Conservation (phyloP, 805 yeast genomes). For the Brettanomyces custersianus region DNA sequence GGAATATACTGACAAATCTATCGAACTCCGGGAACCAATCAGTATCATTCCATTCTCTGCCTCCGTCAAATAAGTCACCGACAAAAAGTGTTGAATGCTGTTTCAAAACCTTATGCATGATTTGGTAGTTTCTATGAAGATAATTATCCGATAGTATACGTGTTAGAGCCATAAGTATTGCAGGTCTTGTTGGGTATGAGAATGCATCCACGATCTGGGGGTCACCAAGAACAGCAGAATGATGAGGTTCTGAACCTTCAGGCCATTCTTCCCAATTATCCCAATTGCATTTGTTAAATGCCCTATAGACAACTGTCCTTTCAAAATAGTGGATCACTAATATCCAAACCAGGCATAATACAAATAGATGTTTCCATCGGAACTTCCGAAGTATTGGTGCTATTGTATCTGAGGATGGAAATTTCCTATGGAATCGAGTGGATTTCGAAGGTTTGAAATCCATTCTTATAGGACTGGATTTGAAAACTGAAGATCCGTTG, state of each 20-base stretch:
- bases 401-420: neutral
- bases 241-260: constrained; percentile 15
- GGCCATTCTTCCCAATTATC: constrained; percentile 56
- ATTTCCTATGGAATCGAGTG: neutral
- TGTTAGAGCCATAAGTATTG: constrained; percentile 42
- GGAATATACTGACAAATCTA: constrained; percentile 60
- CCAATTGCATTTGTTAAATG: constrained; percentile 53
- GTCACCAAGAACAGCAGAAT: constrained; percentile 59
- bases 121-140: constrained; percentile 53
- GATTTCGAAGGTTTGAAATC: neutral
- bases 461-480: neutral
- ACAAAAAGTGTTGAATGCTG: constrained; percentile 75
- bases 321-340: constrained; percentile 44
- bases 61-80: constrained; percentile 94
- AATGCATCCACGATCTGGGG: constrained; percentile 89
- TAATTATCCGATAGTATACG: constrained; percentile 65
- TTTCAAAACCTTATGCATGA: constrained; percentile 54
- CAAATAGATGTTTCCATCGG: constrained; percentile 15
- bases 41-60: constrained; percentile 65
- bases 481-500: neutral
- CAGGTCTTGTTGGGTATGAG: constrained; percentile 67
- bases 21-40: constrained; percentile 61
- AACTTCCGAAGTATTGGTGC: constrained; percentile 1
- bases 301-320: constrained; percentile 36
- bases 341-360: constrained; percentile 32